These are phyloP conservation scores for Comarum palustre DNA, from an alignment of 306 rosid species.

Conservation along the genomic window DNA sequence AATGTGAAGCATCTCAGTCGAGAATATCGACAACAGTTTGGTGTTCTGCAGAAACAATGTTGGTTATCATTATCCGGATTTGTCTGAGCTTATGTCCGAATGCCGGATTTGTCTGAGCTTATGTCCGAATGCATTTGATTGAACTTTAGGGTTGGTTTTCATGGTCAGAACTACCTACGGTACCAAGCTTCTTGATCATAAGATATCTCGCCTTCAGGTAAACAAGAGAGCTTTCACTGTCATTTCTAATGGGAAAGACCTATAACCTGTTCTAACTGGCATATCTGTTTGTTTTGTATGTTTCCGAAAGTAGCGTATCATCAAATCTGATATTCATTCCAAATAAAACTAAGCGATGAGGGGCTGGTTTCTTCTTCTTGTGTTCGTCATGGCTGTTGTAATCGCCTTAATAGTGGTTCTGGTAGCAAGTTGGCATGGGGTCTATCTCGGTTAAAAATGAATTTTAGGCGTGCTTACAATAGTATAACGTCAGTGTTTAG, in stretches of 20 bases:
- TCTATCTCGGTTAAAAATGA: neutral
- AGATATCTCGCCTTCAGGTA: neutral
- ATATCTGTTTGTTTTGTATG: neutral
- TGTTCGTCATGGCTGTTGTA: slow-evolving; percentile 4
- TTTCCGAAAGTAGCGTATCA: neutral
- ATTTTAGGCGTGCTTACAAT: no score
- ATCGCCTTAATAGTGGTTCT: slow-evolving; percentile 6
- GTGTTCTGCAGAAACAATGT: neutral
- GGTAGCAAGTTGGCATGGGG: neutral
- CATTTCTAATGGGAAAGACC: neutral
- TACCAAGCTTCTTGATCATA: neutral
- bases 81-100: neutral
- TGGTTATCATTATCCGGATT: neutral
- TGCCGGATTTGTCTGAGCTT: no score
- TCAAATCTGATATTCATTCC: neutral
- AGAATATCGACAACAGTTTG: neutral
- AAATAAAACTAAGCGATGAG: neutral
- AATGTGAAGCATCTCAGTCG: neutral
- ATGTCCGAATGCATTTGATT: neutral
- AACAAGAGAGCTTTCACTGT: neutral
- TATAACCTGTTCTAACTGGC: neutral
- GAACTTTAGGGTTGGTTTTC: neutral
- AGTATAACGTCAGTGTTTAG: no score
- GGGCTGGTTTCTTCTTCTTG: neutral
- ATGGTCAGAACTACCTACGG: neutral